These are phyloP conservation scores for Apium graveolens DNA, from an alignment of 129 eudicot genomes.

Conservation along the genomic window DNA sequence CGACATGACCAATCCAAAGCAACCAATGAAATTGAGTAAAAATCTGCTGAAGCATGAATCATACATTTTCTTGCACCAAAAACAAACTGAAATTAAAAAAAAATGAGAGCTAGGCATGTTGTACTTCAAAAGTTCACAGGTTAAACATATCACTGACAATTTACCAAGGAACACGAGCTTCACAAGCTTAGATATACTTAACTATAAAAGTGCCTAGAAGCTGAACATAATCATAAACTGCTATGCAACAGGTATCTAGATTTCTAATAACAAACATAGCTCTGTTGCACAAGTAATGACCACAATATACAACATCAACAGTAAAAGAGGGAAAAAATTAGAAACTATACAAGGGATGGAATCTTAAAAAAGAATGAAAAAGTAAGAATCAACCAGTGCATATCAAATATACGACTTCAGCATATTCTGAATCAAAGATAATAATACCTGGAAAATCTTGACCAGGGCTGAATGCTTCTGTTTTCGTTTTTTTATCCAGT, in stretches of 20 bases:
- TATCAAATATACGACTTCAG: not conserved
- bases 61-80: not conserved
- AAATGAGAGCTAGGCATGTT: not conserved
- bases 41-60: not conserved
- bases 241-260: not conserved
- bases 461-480: conserved; percentile 50
- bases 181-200: not conserved
- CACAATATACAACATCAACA: not conserved
- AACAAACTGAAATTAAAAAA: not conserved
- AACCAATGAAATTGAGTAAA: too few relatives aligned
- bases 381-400: not conserved
- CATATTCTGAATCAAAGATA: not conserved
- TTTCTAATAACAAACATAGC: not conserved
- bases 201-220: not conserved
- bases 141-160: too few relatives aligned
- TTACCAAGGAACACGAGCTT: too few relatives aligned
- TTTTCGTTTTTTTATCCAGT: conserved; percentile 71
- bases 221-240: not conserved
- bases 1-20: not conserved
- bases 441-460: conserved; percentile 69
- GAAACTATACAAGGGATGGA: not conserved
- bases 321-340: not conserved
- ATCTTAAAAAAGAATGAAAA: not conserved
- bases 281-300: not conserved
- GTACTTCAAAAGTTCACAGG: not conserved